These are phyloP conservation scores for Phaeotremella skinneri DNA, from an alignment of 768 basidiomycete genomes.

Conservation along the genomic window DNA sequence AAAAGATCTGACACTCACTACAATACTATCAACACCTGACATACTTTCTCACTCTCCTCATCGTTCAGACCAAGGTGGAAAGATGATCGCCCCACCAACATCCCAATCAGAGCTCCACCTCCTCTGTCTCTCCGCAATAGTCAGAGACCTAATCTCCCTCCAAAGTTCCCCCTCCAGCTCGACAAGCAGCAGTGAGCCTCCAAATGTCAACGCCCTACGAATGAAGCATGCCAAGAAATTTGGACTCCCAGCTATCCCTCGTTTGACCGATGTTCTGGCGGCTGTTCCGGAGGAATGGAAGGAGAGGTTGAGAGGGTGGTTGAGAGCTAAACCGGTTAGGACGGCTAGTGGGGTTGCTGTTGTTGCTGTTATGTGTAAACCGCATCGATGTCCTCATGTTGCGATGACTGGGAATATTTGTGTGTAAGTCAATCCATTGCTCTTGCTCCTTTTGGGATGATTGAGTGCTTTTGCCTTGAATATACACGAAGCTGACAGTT, in stretches of 20 bases:
- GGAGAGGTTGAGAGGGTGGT: slow-evolving; percentile 79
- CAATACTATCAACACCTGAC: background rate
- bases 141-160: slow-evolving; percentile 75
- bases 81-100: slow-evolving; percentile 45
- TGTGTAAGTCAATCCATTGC: slow-evolving; percentile 64
- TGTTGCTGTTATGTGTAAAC: slow-evolving; percentile 99
- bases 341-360: slow-evolving; percentile 98
- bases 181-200: slow-evolving; percentile 59
- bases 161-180: slow-evolving; percentile 36
- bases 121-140: slow-evolving; percentile 89
- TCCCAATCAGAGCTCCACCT: slow-evolving; percentile 88
- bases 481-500: too few relatives aligned
- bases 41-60: slow-evolving; percentile 6
- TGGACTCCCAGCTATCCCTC: slow-evolving; percentile 77
- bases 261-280: slow-evolving; percentile 95
- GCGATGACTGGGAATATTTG: slow-evolving; percentile 99
- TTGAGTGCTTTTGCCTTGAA: too few relatives aligned
- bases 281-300: slow-evolving; percentile 98
- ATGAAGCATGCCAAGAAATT: slow-evolving; percentile 86
- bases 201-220: slow-evolving; percentile 82
- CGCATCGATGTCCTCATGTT: slow-evolving; percentile 98
- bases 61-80: too few relatives aligned
- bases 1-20: background rate
- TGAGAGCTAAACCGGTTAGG: slow-evolving; percentile 89
- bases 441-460: background rate